Conservation (phyloP, 1,284 basidiomycete genomes). For the Sporisorium sorghi region DNA sequence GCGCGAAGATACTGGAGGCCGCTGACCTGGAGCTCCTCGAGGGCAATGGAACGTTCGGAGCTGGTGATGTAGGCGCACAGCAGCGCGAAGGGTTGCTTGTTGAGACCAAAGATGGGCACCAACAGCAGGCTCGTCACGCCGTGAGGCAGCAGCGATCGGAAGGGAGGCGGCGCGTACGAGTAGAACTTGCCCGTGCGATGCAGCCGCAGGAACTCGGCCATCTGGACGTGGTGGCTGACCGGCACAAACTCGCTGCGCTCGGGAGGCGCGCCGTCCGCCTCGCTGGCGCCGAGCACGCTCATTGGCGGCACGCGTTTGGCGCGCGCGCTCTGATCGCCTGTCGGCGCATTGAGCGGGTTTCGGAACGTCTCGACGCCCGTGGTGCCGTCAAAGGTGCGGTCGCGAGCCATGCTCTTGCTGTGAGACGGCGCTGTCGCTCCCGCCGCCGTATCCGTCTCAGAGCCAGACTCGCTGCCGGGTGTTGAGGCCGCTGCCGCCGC, state of each 20-base stretch:
- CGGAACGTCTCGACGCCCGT: conserved; percentile 42
- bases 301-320: conserved; percentile 61
- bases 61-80: conserved; percentile 85
- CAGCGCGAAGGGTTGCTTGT: conserved; percentile 89
- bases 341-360: conserved; percentile 26
- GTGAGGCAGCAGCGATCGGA: conserved; percentile 60
- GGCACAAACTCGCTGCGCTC: conserved; percentile 57
- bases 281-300: conserved; percentile 61
- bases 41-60: conserved; percentile 83
- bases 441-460: conserved; percentile 4
- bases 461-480: conserved; percentile 9
- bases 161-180: conserved; percentile 54
- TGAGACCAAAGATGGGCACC: conserved; percentile 90
- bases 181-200: conserved; percentile 60
- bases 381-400: conserved; percentile 52
- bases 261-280: conserved; percentile 35
- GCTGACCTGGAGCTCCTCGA: conserved; percentile 77
- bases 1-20: conserved; percentile 91
- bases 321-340: conserved; percentile 25
- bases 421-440: conserved; percentile 6
- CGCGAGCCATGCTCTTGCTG: conserved; percentile 17
- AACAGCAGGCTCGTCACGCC: conserved; percentile 53
- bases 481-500: conserved; percentile 13
- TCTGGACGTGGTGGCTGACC: conserved; percentile 56
- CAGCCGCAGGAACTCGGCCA: conserved; percentile 62